These are phyloP conservation scores for Capsella rubella DNA, from an alignment of 441 rosid species.

Conservation along the genomic window DNA sequence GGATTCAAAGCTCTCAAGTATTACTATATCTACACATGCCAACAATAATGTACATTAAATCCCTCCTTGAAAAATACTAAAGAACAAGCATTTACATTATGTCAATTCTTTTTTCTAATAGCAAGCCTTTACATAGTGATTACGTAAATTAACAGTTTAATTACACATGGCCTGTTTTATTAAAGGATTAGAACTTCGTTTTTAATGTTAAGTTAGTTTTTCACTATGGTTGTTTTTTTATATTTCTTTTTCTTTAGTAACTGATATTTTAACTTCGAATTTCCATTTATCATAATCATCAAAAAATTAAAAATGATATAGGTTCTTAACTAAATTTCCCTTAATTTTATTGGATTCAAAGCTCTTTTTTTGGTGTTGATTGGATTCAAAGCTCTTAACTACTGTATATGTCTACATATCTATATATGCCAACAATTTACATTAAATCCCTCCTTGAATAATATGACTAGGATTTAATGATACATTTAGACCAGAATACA, in stretches of 20 bases:
- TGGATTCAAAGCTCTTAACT: neutral
- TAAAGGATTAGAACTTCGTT: neutral
- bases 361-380: too few species aligned
- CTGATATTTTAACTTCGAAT: too few species aligned
- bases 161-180: neutral
- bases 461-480: neutral
- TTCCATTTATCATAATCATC: neutral
- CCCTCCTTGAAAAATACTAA: too few species aligned
- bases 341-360: too few species aligned
- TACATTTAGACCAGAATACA: neutral
- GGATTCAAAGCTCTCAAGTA: too few species aligned
- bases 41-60: too few species aligned
- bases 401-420: too few species aligned
- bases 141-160: neutral
- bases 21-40: too few species aligned
- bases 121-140: neutral
- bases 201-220: too few species aligned
- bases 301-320: slow-evolving; percentile 1
- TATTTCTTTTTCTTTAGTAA: too few species aligned
- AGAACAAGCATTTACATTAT: neutral
- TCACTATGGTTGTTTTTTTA: too few species aligned
- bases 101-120: neutral
- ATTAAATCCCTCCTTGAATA: neutral
- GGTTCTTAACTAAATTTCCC: neutral
- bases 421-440: too few species aligned